A percentile compares a stretch with the other conserved stretches of the same genome.
Conservation (phyloP, 257 asterid species). For the Solanum peruvianum region DNA sequence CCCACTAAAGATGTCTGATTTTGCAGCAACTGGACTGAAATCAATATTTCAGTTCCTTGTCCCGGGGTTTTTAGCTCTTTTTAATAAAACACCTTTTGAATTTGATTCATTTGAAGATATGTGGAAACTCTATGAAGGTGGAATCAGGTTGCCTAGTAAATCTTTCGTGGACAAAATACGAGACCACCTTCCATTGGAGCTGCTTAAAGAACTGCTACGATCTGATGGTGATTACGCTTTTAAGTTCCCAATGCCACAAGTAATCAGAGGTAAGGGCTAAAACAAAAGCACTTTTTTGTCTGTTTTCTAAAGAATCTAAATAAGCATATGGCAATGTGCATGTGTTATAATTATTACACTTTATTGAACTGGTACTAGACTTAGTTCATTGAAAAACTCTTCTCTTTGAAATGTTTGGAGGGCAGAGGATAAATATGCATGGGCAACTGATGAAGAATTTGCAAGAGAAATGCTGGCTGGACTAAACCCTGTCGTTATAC, state of each 20-base stretch:
- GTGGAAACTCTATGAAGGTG: constrained; percentile 32
- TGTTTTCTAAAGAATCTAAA: background rate
- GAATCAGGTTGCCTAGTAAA: constrained; percentile 26
- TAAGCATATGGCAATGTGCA: background rate
- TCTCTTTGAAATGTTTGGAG: background rate
- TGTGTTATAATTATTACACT: background rate
- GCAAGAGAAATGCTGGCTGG: constrained; percentile 67
- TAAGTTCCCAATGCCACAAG: constrained; percentile 49
- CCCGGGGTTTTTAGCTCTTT: background rate
- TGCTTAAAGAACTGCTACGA: constrained; percentile 34
- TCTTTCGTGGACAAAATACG: constrained; percentile 5
- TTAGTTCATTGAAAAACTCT: background rate
- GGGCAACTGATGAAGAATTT: constrained; percentile 73
- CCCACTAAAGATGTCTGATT: constrained; percentile 48
- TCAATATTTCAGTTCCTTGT: constrained; percentile 34
- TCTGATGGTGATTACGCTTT: constrained; percentile 33
- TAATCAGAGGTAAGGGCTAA: constrained; percentile 33
- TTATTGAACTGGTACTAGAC: background rate
- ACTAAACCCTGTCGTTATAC: constrained; percentile 43
- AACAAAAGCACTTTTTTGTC: background rate
- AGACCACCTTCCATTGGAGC: constrained; percentile 31
- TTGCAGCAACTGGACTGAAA: constrained; percentile 38
- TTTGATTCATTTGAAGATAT: constrained; percentile 39
- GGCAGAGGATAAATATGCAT: constrained; percentile 43
- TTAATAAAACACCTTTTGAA: constrained; percentile 12